These are phyloP conservation scores for Ophiostoma triangulosporum DNA, from an alignment of 2,329 filamentous ascomycete genomes.

Conservation along the genomic window DNA sequence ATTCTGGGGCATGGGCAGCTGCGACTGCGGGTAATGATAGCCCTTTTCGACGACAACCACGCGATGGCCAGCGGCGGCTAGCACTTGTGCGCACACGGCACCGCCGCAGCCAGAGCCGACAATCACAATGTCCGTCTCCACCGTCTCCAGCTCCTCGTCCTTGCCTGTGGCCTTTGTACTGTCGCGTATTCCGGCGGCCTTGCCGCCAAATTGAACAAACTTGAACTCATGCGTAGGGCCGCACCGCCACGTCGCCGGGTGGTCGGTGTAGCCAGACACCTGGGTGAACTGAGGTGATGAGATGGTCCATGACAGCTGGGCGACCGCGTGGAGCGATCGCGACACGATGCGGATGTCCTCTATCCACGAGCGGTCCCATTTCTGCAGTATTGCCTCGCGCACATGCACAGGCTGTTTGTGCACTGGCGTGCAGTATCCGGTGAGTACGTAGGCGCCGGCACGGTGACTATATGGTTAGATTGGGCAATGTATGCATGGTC, in stretches of 20 bases:
- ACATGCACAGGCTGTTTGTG: constrained; percentile 45
- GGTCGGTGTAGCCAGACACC: constrained; percentile 43
- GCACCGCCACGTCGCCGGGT: constrained; percentile 36
- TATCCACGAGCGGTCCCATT: constrained; percentile 47
- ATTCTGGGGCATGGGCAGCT: constrained; percentile 60
- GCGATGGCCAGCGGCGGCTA: constrained; percentile 59
- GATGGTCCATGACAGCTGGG: constrained; percentile 40
- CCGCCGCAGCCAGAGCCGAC: constrained; percentile 81
- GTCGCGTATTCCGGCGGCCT: too few relatives aligned
- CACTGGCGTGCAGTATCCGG: constrained; percentile 51
- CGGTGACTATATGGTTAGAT: constrained; percentile 19
- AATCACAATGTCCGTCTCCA: constrained; percentile 73
- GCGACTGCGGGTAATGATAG: constrained; percentile 58
- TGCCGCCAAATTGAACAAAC: constrained; percentile 43
- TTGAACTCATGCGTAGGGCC: constrained; percentile 40
- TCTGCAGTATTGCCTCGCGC: constrained; percentile 47
- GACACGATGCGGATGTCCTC: constrained; percentile 39
- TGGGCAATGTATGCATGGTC: neutral
- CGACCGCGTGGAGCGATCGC: constrained; percentile 40
- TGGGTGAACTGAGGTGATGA: constrained; percentile 40
- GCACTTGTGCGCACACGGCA: constrained; percentile 64
- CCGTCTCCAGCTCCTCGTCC: constrained; percentile 33
- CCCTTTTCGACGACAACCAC: constrained; percentile 63
- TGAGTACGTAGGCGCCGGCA: constrained; percentile 49
- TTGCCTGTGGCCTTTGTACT: constrained; percentile 3